These are phyloP conservation scores for Coemansia pectinata DNA, from an alignment of 192 early-diverging fungal species.

Conservation along the genomic window DNA sequence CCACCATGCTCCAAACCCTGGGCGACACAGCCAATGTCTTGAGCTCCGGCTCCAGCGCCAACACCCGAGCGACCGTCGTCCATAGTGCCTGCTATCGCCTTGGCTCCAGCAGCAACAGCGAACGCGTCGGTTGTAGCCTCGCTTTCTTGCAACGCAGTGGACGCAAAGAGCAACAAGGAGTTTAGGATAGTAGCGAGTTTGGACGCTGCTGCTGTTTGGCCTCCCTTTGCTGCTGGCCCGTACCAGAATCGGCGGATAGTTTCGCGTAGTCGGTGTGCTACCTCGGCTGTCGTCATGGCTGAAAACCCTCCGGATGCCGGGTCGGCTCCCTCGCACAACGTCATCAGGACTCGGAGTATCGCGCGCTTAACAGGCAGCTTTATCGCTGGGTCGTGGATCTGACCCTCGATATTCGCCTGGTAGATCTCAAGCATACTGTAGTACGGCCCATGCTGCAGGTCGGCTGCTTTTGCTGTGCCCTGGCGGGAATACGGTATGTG, in stretches of 20 bases:
- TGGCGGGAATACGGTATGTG: slow-evolving; percentile 14
- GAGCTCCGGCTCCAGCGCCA: not conserved
- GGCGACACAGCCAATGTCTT: not conserved
- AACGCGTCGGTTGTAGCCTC: slow-evolving; percentile 50
- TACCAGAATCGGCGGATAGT: slow-evolving; percentile 33
- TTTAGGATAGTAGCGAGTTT: slow-evolving; percentile 33
- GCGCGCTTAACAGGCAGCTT: slow-evolving; percentile 38
- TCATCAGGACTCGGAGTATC: slow-evolving; percentile 35
- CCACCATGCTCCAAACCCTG: slow-evolving; percentile 1
- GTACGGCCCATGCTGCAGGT: not conserved
- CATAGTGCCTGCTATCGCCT: slow-evolving; percentile 1
- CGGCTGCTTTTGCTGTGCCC: not conserved
- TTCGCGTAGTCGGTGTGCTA: slow-evolving; percentile 37
- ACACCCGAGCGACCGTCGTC: not conserved
- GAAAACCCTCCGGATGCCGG: slow-evolving; percentile 39
- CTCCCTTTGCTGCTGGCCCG: slow-evolving; percentile 10
- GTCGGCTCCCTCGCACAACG: slow-evolving; percentile 38
- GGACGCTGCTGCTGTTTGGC: slow-evolving; percentile 2
- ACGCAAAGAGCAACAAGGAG: slow-evolving; percentile 44
- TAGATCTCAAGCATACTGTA: slow-evolving; percentile 43
- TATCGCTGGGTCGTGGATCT: slow-evolving; percentile 20
- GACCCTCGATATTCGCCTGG: slow-evolving; percentile 34
- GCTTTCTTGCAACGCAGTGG: slow-evolving; percentile 40
- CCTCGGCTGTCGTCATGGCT: slow-evolving; percentile 52
- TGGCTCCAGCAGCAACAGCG: slow-evolving; percentile 37